phyloP scores from a whole-genome alignment of 1,284 basidiomycete species.

The Singerocomus inundabilis region DNA sequence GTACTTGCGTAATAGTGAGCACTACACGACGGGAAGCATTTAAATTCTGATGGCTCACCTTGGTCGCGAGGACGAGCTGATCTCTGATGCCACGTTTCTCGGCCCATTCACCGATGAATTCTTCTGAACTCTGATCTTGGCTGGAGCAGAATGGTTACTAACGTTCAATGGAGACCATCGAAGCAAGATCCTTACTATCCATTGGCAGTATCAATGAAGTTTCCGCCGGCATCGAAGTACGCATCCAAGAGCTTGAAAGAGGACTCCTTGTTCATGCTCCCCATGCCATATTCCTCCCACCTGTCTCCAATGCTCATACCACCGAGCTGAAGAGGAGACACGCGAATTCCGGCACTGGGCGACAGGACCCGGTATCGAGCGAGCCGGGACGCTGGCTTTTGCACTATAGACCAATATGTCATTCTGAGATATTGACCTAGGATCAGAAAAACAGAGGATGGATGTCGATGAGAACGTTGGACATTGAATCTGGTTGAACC shows the following conservation, averaged over 20 bases:
- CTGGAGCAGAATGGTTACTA: constrained; percentile 23
- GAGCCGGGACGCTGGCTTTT: too few species aligned
- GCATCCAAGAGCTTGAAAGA: constrained; percentile 49
- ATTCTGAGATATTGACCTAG: too few species aligned
- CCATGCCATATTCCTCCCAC: constrained; percentile 31
- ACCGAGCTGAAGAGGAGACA: constrained; percentile 50
- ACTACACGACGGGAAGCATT: too few species aligned
- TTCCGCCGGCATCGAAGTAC: constrained; percentile 47
- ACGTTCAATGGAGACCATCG: too few species aligned
- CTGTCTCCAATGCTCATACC: constrained; percentile 49
- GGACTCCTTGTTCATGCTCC: constrained; percentile 39
- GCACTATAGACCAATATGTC: too few species aligned
- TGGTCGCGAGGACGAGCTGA: constrained; percentile 53
- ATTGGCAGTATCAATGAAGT: constrained; percentile 55
- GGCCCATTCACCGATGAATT: constrained; percentile 57
- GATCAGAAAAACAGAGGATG: too few species aligned
- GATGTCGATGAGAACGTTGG: too few species aligned
- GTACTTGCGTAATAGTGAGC: background rate
- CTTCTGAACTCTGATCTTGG: constrained; percentile 45
- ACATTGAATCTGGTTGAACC: too few species aligned
- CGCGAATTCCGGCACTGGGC: constrained; percentile 38
- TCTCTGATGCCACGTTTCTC: constrained; percentile 49
- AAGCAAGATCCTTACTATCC: too few species aligned
- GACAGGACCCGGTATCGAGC: background rate
- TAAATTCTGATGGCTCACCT: constrained; percentile 21